Percentiles rank a stretch among this genome's conserved stretches.
Evolutionary conservation across 1,284 basidiomycete genomes (phyloP).

Genomic region (Puccinia horiana): DNA sequence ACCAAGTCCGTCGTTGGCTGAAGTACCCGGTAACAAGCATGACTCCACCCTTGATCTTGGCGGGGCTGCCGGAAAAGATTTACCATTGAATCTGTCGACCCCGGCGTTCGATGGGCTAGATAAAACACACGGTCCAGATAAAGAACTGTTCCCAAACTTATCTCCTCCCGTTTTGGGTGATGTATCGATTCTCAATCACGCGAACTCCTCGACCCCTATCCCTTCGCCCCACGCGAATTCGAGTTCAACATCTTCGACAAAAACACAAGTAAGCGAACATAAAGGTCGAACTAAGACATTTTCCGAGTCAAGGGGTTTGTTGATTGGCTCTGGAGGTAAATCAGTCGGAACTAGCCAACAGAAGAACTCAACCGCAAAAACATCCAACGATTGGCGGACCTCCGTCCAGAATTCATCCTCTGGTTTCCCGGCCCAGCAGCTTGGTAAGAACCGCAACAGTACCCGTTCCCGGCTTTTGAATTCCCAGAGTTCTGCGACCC

Average conservation of each 20-base stretch:
- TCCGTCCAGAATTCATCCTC: slow-evolving; percentile 13
- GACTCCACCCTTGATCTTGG: background rate
- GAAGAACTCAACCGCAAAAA: background rate
- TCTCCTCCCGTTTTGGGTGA: background rate
- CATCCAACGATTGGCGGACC: background rate
- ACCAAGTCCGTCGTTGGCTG: background rate
- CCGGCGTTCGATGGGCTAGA: background rate
- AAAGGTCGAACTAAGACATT: background rate
- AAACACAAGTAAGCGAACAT: background rate
- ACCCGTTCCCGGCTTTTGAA: background rate
- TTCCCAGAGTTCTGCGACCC: background rate
- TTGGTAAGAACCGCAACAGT: background rate
- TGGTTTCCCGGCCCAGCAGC: background rate
- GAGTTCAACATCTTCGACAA: background rate
- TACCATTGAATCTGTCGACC: background rate
- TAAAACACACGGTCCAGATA: background rate
- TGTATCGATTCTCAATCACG: background rate
- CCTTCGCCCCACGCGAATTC: background rate
- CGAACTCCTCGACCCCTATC: background rate
- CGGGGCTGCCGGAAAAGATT: background rate
- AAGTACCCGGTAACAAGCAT: background rate
- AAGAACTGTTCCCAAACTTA: background rate
- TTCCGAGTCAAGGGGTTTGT: background rate
- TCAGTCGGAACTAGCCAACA: background rate
- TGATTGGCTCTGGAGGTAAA: background rate